Evolutionary conservation across 345 rosid genomes (phyloP), one percentile per base, ranked within the genome.

Genomic region (Salix koriyanagi): DNA sequence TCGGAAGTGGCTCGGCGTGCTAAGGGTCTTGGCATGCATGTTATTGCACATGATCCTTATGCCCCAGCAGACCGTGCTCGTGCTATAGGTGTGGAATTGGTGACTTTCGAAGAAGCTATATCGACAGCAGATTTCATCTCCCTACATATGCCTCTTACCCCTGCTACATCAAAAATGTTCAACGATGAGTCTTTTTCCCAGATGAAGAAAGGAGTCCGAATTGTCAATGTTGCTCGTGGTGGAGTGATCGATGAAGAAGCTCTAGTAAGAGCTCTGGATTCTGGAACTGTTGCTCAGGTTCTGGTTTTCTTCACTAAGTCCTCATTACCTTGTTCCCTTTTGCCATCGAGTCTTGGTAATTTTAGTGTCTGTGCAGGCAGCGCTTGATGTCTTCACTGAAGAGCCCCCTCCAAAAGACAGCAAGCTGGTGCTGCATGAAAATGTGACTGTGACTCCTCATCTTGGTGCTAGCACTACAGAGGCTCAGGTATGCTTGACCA

Each of bases 201-300:
- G 76, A 80, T 80, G 79, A 80, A 75, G 64, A 80, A 58, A 66
- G 79, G 83, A 10, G 79, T 80, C 50, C 58, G 83, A 19, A 71
- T 80, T 48, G 83, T 80, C 21, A 80, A 71, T 71, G 79, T 80
- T 71, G 79, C 83, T 30, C 76, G 79, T 41, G 83, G 83, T 34
- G 83, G 79, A 11, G 79, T 80, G 26, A 75, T 75, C 32, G 83
- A 80, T 66, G 83, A 80, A 72, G 73, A 80, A 19, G 79, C 83
- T 75, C 72, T 80, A 14, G 83, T 80, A 21, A 80, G 83, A 30
- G 83, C 83, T 28, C 37, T 80, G 72, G 76, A 80, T 56, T 70
- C 73, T 23, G 79, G 83, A 36, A 80, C 56, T 75, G 79, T 75
- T 50, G 76, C 79, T 71, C 83, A 75, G 80, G 80, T 71, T 44